Conservation (phyloP, 2,329 filamentous ascomycete species). For the Bipolaris bicolor region DNA sequence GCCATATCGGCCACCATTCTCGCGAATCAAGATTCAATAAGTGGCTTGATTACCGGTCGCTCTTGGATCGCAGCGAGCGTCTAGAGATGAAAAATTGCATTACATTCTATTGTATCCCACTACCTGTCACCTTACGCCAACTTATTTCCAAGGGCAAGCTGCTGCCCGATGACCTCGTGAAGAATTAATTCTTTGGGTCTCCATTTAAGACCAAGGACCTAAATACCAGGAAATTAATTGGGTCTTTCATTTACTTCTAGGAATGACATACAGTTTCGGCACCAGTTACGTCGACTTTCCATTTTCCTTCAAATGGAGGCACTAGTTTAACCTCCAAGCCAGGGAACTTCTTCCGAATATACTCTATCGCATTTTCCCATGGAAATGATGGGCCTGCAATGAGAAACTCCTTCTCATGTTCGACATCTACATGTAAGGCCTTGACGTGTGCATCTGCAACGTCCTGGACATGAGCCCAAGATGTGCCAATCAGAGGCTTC, state of each 20-base stretch:
- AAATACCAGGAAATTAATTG: background rate
- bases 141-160: background rate
- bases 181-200: background rate
- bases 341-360: background rate
- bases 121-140: background rate
- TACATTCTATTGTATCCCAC: background rate
- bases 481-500: slow-evolving; percentile 18
- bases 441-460: slow-evolving; percentile 35
- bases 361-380: background rate
- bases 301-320: background rate
- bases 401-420: background rate
- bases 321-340: background rate
- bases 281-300: background rate
- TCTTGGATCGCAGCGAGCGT: too few relatives aligned
- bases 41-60: too few relatives aligned
- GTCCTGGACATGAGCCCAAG: slow-evolving; percentile 33
- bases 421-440: slow-evolving; percentile 10
- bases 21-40: too few relatives aligned
- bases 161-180: background rate
- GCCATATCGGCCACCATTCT: too few relatives aligned
- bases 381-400: background rate
- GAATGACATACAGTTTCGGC: background rate
- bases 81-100: background rate
- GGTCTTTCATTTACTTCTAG: background rate
- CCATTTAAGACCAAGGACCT: background rate